A percentile compares a stretch with the other conserved stretches of the same genome.
These are phyloP conservation scores for Iris macrosiphon DNA, from an alignment of 106 monocot species.

Conservation along the genomic window DNA sequence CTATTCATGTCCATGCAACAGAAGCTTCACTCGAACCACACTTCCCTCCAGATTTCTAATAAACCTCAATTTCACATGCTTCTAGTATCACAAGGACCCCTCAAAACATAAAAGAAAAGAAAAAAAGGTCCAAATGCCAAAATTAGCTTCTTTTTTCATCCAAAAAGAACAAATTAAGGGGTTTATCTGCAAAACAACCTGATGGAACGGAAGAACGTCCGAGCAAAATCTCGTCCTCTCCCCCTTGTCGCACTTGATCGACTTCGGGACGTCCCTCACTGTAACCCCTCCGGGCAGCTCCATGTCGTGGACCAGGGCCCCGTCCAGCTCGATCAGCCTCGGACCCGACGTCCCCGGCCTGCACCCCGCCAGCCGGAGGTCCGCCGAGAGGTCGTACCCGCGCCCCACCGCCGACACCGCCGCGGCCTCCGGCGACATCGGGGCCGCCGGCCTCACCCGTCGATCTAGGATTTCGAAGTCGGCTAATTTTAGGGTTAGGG, in stretches of 20 bases:
- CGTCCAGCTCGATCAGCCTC: constrained; percentile 43
- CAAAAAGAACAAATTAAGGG: too few species aligned
- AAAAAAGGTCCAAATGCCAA: too few species aligned
- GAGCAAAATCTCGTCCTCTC: constrained; percentile 66
- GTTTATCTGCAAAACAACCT: too few species aligned
- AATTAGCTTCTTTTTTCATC: too few species aligned
- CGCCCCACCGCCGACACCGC: constrained; percentile 62
- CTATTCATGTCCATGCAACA: too few species aligned
- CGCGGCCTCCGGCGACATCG: constrained; percentile 19
- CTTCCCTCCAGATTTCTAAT: too few species aligned
- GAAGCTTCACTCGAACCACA: too few species aligned
- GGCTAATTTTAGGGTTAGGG: not conserved
- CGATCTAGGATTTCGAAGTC: not conserved
- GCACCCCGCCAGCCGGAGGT: constrained; percentile 28
- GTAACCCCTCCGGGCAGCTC: constrained; percentile 56
- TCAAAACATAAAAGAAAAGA: too few species aligned
- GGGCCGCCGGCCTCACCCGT: not conserved
- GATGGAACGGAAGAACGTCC: constrained; percentile 59
- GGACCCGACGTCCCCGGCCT: constrained; percentile 24
- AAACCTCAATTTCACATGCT: too few species aligned
- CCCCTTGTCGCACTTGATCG: constrained; percentile 66
- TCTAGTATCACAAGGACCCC: too few species aligned
- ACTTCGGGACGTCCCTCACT: constrained; percentile 29
- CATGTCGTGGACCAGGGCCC: constrained; percentile 22
- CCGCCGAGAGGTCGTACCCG: constrained; percentile 66